Evolutionary conservation across 1,139 yeast genomes (phyloP).

Genomic region (Magnusiomyces tetraspermus): DNA sequence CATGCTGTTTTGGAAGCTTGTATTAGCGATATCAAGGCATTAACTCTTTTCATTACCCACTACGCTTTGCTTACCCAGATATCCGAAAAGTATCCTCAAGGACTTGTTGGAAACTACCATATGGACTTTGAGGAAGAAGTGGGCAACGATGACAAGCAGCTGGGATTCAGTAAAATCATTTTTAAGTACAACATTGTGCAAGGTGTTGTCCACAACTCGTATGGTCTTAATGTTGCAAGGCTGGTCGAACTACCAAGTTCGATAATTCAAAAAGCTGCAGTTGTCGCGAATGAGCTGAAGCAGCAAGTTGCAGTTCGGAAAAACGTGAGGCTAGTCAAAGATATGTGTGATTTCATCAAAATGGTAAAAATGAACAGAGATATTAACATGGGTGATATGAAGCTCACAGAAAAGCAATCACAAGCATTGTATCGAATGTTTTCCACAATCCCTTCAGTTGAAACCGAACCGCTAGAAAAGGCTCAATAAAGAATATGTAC

Average conservation of each 20-base stretch:
- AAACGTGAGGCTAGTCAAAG: background rate
- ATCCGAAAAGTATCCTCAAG: constrained; percentile 34
- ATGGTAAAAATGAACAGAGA: background rate
- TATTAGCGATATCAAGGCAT: constrained; percentile 39
- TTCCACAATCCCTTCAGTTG: background rate
- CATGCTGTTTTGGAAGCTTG: constrained; percentile 63
- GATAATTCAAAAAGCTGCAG: constrained; percentile 24
- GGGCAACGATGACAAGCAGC: constrained; percentile 15
- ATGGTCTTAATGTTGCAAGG: constrained; percentile 34
- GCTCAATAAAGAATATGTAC: no score
- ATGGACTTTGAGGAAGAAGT: constrained; percentile 40
- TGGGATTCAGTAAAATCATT: constrained; percentile 17
- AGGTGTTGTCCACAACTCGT: constrained; percentile 31
- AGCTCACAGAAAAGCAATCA: background rate
- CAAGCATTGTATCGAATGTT: background rate
- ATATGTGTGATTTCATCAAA: background rate
- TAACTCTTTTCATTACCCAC: constrained; percentile 77
- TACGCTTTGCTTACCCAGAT: constrained; percentile 62
- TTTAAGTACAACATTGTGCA: constrained; percentile 28
- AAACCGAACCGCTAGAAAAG: no score
- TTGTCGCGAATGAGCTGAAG: background rate
- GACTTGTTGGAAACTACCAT: constrained; percentile 50
- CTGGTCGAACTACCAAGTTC: constrained; percentile 30
- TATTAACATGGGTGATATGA: background rate
- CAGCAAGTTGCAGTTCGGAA: background rate